Evolutionary conservation across 306 rosid genomes (phyloP).

Genomic region (Trifolium dubium): DNA sequence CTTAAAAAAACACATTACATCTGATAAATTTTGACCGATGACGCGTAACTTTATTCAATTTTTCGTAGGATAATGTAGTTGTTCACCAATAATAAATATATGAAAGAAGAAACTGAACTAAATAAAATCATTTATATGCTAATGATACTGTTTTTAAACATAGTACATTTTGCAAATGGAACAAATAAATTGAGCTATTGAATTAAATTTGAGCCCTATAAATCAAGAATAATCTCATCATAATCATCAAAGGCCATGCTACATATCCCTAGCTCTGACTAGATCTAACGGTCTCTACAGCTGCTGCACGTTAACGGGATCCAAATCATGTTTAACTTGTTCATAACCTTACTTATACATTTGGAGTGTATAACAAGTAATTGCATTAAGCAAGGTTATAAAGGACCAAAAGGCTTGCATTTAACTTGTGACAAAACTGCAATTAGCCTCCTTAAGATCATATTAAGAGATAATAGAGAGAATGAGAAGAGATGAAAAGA

Average conservation of each 20-base stretch:
- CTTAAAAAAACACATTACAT: too few relatives aligned
- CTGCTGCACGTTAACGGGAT: neutral
- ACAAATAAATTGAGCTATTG: constrained; percentile 38
- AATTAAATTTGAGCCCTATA: constrained; percentile 46
- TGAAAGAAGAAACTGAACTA: neutral
- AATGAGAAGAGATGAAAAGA: constrained; percentile 38
- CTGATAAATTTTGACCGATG: too few relatives aligned
- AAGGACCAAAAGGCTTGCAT: constrained; percentile 45
- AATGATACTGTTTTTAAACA: constrained; percentile 27
- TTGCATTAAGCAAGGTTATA: constrained; percentile 40
- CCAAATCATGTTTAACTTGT: constrained; percentile 44
- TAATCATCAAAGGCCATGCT: constrained; percentile 31
- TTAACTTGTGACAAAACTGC: constrained; percentile 76
- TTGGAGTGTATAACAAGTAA: constrained; percentile 15
- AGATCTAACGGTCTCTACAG: too few relatives aligned
- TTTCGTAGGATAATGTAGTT: too few relatives aligned
- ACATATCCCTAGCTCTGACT: constrained; percentile 39
- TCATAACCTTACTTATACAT: constrained; percentile 41
- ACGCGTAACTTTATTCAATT: too few relatives aligned
- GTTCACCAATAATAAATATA: too few relatives aligned
- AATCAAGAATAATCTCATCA: constrained; percentile 39
- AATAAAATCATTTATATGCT: constrained; percentile 24
- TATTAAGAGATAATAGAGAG: constrained; percentile 38
- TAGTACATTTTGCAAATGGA: constrained; percentile 9
- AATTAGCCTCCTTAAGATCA: constrained; percentile 48